Conservation (phyloP, 805 yeast species). For the Yarrowia sp. region DNA sequence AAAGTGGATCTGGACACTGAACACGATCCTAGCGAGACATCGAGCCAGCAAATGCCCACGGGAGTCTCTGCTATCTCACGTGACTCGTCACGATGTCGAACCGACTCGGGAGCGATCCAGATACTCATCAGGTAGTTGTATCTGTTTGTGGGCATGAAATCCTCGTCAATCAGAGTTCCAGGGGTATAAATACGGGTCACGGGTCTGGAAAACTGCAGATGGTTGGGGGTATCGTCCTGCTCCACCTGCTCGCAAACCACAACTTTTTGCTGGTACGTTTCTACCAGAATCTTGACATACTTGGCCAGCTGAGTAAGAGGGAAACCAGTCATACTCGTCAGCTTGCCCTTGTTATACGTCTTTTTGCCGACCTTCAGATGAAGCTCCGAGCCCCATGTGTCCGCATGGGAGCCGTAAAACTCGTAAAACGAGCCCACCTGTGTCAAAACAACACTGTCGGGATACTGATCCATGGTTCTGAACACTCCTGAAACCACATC, state of each 20-base stretch:
- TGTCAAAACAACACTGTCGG: constrained; percentile 66
- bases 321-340: constrained; percentile 87
- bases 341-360: constrained; percentile 44
- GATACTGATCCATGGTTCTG: constrained; percentile 45
- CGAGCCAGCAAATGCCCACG: constrained; percentile 87
- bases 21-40: constrained; percentile 81
- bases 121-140: constrained; percentile 76
- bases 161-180: constrained; percentile 90
- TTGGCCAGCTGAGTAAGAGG: constrained; percentile 75
- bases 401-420: constrained; percentile 88
- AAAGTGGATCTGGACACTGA: constrained; percentile 69
- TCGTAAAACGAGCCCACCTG: constrained; percentile 66
- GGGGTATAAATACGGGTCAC: constrained; percentile 86
- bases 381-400: constrained; percentile 68
- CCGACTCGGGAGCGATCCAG: constrained; percentile 44
- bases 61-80: constrained; percentile 51
- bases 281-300: constrained; percentile 75
- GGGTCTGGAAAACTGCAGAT: constrained; percentile 54
- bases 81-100: constrained; percentile 20
- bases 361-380: constrained; percentile 70
- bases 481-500: constrained; percentile 34
- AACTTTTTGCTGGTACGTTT: constrained; percentile 71
- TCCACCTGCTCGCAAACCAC: constrained; percentile 76
- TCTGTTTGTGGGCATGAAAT: constrained; percentile 72
- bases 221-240: constrained; percentile 38